A percentile compares a stretch with the other conserved stretches of the same genome.
phyloP scores from a whole-genome alignment of 306 rosid species.

The Quercus engelmannii region DNA sequence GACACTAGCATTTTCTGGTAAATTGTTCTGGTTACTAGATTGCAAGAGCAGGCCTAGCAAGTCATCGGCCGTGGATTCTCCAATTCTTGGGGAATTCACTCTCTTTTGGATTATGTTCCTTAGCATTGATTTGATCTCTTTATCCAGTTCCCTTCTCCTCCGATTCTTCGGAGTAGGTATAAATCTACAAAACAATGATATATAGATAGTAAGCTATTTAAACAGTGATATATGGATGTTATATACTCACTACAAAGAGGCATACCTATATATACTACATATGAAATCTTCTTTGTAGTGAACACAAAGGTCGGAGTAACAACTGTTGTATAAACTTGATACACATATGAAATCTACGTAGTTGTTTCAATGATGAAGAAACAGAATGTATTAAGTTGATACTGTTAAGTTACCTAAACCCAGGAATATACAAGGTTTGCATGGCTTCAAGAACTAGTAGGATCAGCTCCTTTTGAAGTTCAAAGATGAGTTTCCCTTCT shows the following conservation, averaged over 20 bases:
- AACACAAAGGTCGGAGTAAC: neutral
- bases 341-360: too few species aligned
- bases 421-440: constrained; percentile 41
- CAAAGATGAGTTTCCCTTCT: constrained; percentile 44
- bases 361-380: neutral
- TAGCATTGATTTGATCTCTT: constrained; percentile 34
- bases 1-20: neutral
- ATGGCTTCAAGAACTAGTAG: constrained; percentile 46
- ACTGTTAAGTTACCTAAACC: constrained; percentile 37
- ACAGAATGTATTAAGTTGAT: neutral
- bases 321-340: neutral
- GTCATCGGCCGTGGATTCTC: constrained; percentile 34
- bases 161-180: constrained; percentile 43
- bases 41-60: constrained; percentile 38
- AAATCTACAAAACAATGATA: constrained; percentile 23
- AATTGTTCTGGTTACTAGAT: constrained; percentile 23
- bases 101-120: constrained; percentile 33
- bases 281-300: neutral
- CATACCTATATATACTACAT: neutral
- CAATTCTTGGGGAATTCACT: constrained; percentile 16
- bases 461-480: constrained; percentile 42
- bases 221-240: too few species aligned
- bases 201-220: neutral
- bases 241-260: neutral
- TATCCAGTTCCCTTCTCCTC: constrained; percentile 39